These are phyloP conservation scores for Ophiostoma sp. DNA, from an alignment of 2,329 filamentous ascomycete species.

Conservation along the genomic window DNA sequence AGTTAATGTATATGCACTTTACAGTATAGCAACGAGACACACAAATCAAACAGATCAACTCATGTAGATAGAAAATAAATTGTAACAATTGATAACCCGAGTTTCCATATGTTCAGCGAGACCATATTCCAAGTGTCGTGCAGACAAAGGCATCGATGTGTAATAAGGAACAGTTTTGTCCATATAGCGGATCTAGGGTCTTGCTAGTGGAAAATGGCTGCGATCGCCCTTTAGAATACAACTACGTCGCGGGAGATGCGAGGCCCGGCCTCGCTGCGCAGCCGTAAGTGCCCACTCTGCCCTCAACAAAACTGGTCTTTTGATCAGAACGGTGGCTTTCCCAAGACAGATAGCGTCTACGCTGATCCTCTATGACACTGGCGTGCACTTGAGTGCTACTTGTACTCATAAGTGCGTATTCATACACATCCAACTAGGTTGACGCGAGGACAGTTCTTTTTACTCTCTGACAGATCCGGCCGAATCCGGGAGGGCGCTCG, in stretches of 20 bases:
- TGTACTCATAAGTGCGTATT: background rate
- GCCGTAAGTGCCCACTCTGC: background rate
- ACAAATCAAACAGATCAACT: too few relatives aligned
- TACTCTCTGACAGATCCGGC: background rate
- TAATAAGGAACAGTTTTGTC: background rate
- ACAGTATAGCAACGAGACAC: too few relatives aligned
- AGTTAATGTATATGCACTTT: too few relatives aligned
- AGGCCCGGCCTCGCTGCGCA: background rate
- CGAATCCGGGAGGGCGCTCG: background rate
- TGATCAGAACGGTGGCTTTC: background rate
- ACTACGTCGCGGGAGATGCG: background rate
- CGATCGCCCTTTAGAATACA: background rate
- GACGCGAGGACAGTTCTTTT: background rate
- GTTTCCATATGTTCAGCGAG: background rate
- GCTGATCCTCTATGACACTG: background rate
- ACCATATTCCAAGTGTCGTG: background rate
- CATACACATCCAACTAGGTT: background rate
- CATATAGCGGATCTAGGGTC: background rate
- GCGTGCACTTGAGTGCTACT: background rate
- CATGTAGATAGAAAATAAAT: too few relatives aligned
- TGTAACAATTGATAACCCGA: too few relatives aligned
- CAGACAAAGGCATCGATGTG: background rate
- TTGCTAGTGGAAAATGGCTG: background rate
- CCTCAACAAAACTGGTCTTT: constrained; percentile 1
- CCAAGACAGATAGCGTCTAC: background rate